phyloP scores from a whole-genome alignment of 2,329 filamentous ascomycete species.

The Ophiostoma angusticollis region DNA sequence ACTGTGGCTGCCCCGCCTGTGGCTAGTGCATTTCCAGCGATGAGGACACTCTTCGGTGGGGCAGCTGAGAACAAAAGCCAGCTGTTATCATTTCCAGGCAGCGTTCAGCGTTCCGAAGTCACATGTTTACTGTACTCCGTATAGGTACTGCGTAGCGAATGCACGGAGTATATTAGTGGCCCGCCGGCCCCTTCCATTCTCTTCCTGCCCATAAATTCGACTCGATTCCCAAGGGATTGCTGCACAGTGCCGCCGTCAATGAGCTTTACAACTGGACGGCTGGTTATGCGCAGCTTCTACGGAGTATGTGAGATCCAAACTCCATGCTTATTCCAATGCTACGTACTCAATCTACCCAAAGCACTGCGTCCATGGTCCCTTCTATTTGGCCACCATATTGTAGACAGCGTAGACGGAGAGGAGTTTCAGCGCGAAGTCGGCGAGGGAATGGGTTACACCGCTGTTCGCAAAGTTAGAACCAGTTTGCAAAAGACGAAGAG shows the following conservation, averaged over 20 bases:
- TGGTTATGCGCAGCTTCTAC: no score
- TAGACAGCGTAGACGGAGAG: constrained; percentile 32
- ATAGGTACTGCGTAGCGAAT: no score
- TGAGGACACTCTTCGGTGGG: constrained; percentile 1
- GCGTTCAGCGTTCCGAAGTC: not conserved
- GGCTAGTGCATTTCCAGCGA: constrained; percentile 7
- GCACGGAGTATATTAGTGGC: no score
- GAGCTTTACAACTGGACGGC: no score
- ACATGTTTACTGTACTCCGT: not conserved
- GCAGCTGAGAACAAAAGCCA: constrained; percentile 10
- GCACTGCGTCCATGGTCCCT: not conserved
- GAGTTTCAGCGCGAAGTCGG: constrained; percentile 27
- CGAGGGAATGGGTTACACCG: constrained; percentile 21
- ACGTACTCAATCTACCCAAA: not conserved
- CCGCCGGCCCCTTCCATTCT: not conserved
- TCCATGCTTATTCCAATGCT: no score
- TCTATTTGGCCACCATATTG: constrained; percentile 16
- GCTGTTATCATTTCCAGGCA: constrained; percentile 9
- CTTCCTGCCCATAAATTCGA: no score
- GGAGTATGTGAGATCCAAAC: no score
- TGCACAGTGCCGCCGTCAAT: no score
- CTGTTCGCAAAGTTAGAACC: constrained; percentile 18
- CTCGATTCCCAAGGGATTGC: no score
- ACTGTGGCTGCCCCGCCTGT: constrained; percentile 3
- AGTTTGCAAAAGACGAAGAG: not conserved